phyloP scores from a whole-genome alignment of 2,329 filamentous ascomycete genomes.

The Ophiosphaerella korrae region DNA sequence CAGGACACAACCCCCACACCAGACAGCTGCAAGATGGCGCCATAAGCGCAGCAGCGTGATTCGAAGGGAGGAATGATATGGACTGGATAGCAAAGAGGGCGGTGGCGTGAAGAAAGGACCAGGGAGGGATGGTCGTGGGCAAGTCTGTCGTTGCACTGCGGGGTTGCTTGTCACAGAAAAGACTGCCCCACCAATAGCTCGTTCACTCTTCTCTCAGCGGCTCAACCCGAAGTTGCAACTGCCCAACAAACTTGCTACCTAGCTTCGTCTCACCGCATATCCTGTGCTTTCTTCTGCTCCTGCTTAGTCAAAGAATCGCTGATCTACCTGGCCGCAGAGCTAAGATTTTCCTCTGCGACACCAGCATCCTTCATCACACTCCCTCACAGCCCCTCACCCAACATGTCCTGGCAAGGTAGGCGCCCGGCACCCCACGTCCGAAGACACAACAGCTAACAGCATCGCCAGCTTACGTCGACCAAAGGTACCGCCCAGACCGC shows the following conservation, averaged over 20 bases:
- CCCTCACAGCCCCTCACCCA: slow-evolving; percentile 35
- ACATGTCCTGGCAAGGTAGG: slow-evolving; percentile 53
- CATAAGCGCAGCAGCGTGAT: slow-evolving; percentile 24
- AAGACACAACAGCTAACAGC: slow-evolving; percentile 26
- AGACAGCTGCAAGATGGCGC: slow-evolving; percentile 32
- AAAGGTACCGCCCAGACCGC: slow-evolving; percentile 35
- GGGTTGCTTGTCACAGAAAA: slow-evolving; percentile 3
- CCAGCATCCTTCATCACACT: slow-evolving; percentile 10
- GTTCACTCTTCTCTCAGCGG: slow-evolving; percentile 3
- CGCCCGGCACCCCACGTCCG: slow-evolving; percentile 13
- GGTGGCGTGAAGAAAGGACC: too few species aligned
- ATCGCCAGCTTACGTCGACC: slow-evolving; percentile 48
- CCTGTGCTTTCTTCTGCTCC: slow-evolving; percentile 10
- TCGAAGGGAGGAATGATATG: not conserved
- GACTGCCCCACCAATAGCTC: slow-evolving; percentile 1
- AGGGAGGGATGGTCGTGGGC: not conserved
- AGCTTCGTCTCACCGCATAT: slow-evolving; percentile 24
- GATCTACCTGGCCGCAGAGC: slow-evolving; percentile 20
- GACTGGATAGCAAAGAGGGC: not conserved
- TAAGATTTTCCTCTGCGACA: slow-evolving; percentile 13
- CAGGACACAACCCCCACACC: slow-evolving; percentile 13
- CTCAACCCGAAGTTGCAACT: slow-evolving; percentile 8
- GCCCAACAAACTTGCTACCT: slow-evolving; percentile 18
- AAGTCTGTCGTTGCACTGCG: slow-evolving; percentile 3
- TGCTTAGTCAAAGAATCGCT: slow-evolving; percentile 34